Percentiles rank a stretch among this genome's conserved stretches.
Conservation (phyloP, 306 rosid genomes). For the Amphicarpaea edgeworthii region DNA sequence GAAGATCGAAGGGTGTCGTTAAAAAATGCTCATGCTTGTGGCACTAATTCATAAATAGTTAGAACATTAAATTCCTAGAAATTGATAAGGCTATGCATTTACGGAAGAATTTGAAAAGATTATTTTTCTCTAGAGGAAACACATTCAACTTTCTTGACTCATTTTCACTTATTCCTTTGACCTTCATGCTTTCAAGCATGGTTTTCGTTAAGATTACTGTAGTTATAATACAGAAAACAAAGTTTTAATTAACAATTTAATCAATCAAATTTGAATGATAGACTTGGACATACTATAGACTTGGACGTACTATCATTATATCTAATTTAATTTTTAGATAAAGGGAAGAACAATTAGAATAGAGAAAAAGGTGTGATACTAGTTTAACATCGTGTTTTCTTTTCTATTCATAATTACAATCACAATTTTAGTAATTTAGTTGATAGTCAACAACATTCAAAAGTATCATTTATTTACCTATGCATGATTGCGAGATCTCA, state of each 20-base stretch:
- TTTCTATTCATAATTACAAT: conserved; percentile 54
- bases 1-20: not conserved
- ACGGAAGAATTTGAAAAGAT: conserved; percentile 51
- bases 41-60: conserved; percentile 64
- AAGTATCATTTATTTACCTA: conserved; percentile 62
- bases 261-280: not conserved
- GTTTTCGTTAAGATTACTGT: conserved; percentile 61
- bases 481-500: conserved; percentile 40
- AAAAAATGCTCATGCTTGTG: conserved; percentile 55
- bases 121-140: conserved; percentile 55
- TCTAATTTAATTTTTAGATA: conserved; percentile 40
- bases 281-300: not conserved
- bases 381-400: conserved; percentile 57
- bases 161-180: conserved; percentile 60
- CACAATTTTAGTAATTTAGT: conserved; percentile 57
- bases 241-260: not conserved
- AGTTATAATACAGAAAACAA: not conserved
- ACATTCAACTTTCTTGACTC: conserved; percentile 64
- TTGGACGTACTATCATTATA: not conserved
- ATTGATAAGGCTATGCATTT: conserved; percentile 52
- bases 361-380: conserved; percentile 66
- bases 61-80: conserved; percentile 58
- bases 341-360: conserved; percentile 59
- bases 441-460: conserved; percentile 51
- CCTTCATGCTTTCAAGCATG: conserved; percentile 72